Evolutionary conservation across 257 asterid genomes (phyloP), one percentile per base, ranked within the genome.

Genomic region (Perilla frutescens): DNA sequence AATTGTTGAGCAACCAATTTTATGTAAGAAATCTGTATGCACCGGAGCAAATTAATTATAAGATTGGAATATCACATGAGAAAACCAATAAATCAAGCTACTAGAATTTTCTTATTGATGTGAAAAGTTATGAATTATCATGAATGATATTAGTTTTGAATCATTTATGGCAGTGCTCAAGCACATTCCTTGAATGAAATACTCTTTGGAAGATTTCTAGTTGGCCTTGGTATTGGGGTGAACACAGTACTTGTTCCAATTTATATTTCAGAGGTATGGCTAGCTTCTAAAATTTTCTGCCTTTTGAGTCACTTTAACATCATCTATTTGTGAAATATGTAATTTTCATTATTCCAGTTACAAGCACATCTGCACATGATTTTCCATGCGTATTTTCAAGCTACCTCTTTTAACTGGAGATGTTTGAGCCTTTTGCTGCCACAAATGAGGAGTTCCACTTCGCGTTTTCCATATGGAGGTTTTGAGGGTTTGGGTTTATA

Each of bases 151-250:
- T 74, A 63, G 48, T 70, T 66, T 57, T 78, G 48, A 45, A 62
- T 60, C 26, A 72, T 65, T 63, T 76, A 41, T 85, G 71, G 57
- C 94, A 92, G 98, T 81, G 98, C 96, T 80, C 96, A 88, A 82
- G 98, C 98, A 56, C 92, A 83, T 64, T 88, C 96, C 75, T 77
- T 90, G 81, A 80, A 90, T 43, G 94, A 87, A 74, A 87, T 92
- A 81, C 90, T 90, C 15, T 83, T 61, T 68, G 98, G 98, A 62
- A 88, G 96, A 76, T 90, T 92, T 78, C 88, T 90, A 36, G 96
- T 88, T 71, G 98, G 98, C 76, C 92, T 92, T 62, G 96, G 96
- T 32, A 86, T 92, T 76, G 98, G 98, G 75, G 98, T 88, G 77
- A 90, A 90, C 82, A 87, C 96, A 12, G 98, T 90, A 76, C 91